phyloP scores from a whole-genome alignment of 257 asterid species.

The Solanum gracilifrons region DNA sequence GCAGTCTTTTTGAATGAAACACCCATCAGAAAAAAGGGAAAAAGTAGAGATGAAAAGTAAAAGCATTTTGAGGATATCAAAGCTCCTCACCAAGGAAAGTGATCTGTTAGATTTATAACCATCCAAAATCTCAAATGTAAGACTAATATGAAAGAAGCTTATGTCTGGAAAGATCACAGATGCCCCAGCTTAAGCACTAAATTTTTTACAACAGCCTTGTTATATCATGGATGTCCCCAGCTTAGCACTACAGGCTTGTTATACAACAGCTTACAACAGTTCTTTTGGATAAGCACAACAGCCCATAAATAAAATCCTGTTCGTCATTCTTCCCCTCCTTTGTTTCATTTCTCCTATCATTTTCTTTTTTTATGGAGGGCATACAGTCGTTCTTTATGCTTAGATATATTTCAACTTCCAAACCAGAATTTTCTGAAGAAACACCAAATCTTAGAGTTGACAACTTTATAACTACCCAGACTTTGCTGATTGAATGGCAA shows the following conservation, averaged over 20 bases:
- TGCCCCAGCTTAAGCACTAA: not conserved
- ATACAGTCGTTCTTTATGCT: not conserved
- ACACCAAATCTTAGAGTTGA: not conserved
- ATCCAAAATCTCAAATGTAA: not conserved
- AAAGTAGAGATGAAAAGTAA: not conserved
- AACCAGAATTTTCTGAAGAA: not conserved
- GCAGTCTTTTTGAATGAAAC: not conserved
- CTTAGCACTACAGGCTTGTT: not conserved
- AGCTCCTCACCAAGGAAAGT: not conserved
- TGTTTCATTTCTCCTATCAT: not conserved
- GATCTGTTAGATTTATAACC: not conserved
- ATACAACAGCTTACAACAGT: not conserved
- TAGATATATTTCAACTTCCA: not conserved
- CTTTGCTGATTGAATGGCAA: not conserved
- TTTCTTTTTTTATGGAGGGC: not conserved
- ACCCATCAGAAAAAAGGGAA: not conserved
- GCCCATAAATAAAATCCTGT: not conserved
- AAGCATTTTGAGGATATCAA: not conserved
- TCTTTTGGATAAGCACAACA: not conserved
- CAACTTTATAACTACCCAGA: not conserved
- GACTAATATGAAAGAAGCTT: not conserved
- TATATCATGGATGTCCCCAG: not conserved
- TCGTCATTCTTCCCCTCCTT: not conserved
- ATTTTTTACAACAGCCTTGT: not conserved
- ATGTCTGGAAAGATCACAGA: not conserved